Evolutionary conservation across 2,329 filamentous ascomycete genomes (phyloP), one percentile per base, ranked within the genome.

Genomic region (Aspergillus sp.): DNA sequence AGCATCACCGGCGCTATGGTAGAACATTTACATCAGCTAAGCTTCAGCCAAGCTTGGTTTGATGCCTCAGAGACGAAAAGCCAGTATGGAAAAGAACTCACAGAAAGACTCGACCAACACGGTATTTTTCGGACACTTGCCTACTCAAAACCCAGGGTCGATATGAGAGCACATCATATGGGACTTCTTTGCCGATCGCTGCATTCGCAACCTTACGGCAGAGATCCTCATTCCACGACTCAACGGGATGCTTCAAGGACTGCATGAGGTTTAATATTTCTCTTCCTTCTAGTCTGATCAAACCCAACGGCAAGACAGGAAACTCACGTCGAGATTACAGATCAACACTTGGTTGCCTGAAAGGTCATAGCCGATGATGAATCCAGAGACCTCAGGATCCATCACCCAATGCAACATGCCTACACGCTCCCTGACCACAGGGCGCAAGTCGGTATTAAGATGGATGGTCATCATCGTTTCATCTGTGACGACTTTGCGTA

Each of bases 401-500:
- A 68, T 65, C 12, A 73, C 61, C 70, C 69, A 73, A 49, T 73
- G 67, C 2, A 73, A 53, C 69, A 73, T 73, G 4, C 71, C 70
- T 1, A 70, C 65, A 26, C 62, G 56, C 0, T 67, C 58, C 3
- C 59, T 57, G 0, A 73, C 54, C 0, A 73, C 55, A 1, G 67
- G 62, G 0, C 66, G 60, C 2, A 73, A 56, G 40, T 73, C 58
- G 0, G 69, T 67, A 36, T 70, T 70, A 50, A 73, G 66, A 38
- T 73, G 69, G 9, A 73, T 72, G 0, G 70, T 73, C 70, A 73
- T 72, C 70, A 72, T 72, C 0, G 68, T 71, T 46, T 71, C 68
- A 34, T 68, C 67, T 69, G 30, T 6, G 27, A 8, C 5, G 2
- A 2, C 19, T 19, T 19, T 19, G 19, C 19, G 19, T 19, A 19